phyloP scores from a whole-genome alignment of 495 filamentous ascomycete genomes.

The Astrothelium macrocarpum region DNA sequence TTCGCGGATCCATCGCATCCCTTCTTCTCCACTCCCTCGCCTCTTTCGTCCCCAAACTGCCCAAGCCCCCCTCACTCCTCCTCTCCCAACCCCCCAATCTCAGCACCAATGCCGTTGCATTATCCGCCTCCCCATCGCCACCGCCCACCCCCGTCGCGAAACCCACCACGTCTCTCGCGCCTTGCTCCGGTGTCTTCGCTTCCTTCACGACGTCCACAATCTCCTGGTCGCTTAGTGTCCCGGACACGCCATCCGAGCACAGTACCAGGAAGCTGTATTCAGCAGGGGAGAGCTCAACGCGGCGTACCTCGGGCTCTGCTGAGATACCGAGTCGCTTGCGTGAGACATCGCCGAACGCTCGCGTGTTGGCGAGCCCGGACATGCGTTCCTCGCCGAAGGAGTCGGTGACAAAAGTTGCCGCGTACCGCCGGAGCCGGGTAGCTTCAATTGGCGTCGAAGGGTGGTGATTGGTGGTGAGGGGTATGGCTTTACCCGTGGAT shows the following conservation, averaged over 20 bases:
- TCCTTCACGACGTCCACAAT: constrained; percentile 94
- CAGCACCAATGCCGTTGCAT: constrained; percentile 90
- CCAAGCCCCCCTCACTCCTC: constrained; percentile 75
- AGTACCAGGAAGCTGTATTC: constrained; percentile 85
- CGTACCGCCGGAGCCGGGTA: constrained; percentile 72
- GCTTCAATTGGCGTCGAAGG: constrained; percentile 78
- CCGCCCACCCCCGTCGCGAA: constrained; percentile 77
- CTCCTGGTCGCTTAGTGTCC: constrained; percentile 77
- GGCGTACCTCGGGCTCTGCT: constrained; percentile 79
- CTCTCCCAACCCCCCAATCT: constrained; percentile 93
- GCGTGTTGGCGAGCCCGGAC: constrained; percentile 83
- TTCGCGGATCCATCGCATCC: constrained; percentile 76
- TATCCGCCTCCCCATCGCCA: constrained; percentile 58
- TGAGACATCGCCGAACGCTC: constrained; percentile 83
- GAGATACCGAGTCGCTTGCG: constrained; percentile 88
- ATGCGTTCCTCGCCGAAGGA: constrained; percentile 97
- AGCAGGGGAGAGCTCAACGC: constrained; percentile 62
- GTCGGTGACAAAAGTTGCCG: constrained; percentile 80
- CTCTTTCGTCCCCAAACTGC: constrained; percentile 84
- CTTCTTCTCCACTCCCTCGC: constrained; percentile 71
- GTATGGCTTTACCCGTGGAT: constrained; percentile 60
- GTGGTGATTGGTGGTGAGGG: constrained; percentile 81
- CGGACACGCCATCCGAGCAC: constrained; percentile 78
- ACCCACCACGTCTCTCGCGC: constrained; percentile 62
- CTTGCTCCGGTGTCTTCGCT: constrained; percentile 79